phyloP scores from a whole-genome alignment of 257 asterid genomes.

The Nicotiana paniculata region DNA sequence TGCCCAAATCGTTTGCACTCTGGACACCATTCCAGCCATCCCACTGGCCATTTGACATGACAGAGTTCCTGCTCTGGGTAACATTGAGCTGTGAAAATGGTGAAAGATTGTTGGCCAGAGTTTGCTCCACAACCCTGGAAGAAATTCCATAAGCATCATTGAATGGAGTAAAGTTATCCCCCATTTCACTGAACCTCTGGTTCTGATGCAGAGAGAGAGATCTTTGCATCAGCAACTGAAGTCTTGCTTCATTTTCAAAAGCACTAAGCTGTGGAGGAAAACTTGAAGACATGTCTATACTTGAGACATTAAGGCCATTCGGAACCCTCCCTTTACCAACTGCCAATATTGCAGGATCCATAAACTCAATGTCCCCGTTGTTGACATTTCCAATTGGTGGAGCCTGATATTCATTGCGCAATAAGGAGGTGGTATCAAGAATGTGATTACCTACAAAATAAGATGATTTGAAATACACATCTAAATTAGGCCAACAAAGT shows the following conservation, averaged over 20 bases:
- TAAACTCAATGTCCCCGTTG: conserved; percentile 71
- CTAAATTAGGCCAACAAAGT: neutral
- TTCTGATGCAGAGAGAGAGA: conserved; percentile 63
- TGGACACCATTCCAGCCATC: conserved; percentile 72
- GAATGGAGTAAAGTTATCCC: conserved; percentile 38
- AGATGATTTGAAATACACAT: conserved; percentile 3
- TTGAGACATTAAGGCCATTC: conserved; percentile 42
- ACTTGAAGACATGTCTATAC: conserved; percentile 50
- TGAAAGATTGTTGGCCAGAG: conserved; percentile 44
- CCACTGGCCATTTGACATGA: conserved; percentile 77
- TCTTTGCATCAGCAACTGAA: conserved; percentile 59
- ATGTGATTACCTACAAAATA: conserved; percentile 55
- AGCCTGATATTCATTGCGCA: conserved; percentile 57
- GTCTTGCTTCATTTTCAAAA: conserved; percentile 57
- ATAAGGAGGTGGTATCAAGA: conserved; percentile 40
- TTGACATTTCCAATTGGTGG: conserved; percentile 39
- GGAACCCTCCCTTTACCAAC: conserved; percentile 87
- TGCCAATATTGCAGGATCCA: conserved; percentile 97
- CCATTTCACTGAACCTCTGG: conserved; percentile 48
- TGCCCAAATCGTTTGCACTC: conserved; percentile 50
- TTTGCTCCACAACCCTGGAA: conserved; percentile 66
- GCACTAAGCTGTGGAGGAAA: conserved; percentile 53
- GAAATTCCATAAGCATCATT: conserved; percentile 61
- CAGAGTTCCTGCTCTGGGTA: conserved; percentile 57
- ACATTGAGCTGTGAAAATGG: conserved; percentile 50